phyloP scores from a whole-genome alignment of 768 basidiomycete species.

The Roridomyces roridus region DNA sequence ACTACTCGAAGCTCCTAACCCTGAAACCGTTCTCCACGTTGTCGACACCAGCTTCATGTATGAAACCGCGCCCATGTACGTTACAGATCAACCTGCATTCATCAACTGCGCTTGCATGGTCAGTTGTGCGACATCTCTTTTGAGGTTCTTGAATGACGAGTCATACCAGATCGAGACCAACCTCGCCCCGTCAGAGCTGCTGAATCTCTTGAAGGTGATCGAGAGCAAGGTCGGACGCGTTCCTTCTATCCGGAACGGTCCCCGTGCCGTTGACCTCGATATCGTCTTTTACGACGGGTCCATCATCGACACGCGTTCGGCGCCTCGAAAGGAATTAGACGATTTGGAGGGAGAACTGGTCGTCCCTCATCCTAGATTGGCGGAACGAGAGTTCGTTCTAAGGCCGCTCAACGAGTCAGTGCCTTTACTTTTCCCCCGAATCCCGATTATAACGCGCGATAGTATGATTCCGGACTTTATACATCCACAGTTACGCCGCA shows the following conservation, averaged over 20 bases:
- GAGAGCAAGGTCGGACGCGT: conserved; percentile 80
- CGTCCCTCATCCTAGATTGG: conserved; percentile 82
- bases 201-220: conserved; percentile 71
- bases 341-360: conserved; percentile 73
- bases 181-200: conserved; percentile 61
- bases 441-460: not conserved
- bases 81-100: conserved; percentile 87
- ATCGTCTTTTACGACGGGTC: conserved; percentile 74
- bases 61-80: conserved; percentile 95
- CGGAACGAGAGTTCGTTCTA: conserved; percentile 92
- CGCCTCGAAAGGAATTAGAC: conserved; percentile 48
- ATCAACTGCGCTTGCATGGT: conserved; percentile 93
- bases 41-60: conserved; percentile 86
- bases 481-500: conserved; percentile 64
- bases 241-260: conserved; percentile 83
- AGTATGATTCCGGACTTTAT: conserved; percentile 83
- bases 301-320: conserved; percentile 62
- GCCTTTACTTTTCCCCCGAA: not conserved
- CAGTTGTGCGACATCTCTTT: conserved; percentile 33
- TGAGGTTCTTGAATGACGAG: not conserved
- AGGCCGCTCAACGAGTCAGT: conserved; percentile 87
- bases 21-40: conserved; percentile 50
- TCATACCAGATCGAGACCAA: conserved; percentile 73
- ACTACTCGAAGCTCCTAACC: conserved; percentile 62
- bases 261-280: conserved; percentile 90